Evolutionary conservation across 352 stramenopile genomes (phyloP).

Genomic region (Pythium myriotylum): DNA sequence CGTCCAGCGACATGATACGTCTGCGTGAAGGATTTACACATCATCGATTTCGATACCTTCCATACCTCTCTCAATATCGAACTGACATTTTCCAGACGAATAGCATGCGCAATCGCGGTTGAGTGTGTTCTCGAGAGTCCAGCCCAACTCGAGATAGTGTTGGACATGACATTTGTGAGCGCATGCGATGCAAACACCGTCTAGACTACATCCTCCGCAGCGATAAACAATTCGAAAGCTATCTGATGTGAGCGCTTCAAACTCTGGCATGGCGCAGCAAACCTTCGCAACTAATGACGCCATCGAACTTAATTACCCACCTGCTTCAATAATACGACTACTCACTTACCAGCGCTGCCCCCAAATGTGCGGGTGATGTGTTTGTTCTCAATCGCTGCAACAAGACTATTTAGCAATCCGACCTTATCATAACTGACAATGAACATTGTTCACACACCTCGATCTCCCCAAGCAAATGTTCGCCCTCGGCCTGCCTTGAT

Average conservation of each 20-base stretch:
- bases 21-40: slow-evolving; percentile 10
- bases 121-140: slow-evolving; percentile 58
- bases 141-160: slow-evolving; percentile 62
- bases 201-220: slow-evolving; percentile 55
- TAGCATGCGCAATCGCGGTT: slow-evolving; percentile 58
- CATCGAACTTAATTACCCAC: background rate
- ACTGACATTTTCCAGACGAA: slow-evolving; percentile 37
- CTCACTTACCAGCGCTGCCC: slow-evolving; percentile 39
- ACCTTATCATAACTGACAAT: background rate
- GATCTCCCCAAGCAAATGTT: slow-evolving; percentile 81
- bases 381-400: slow-evolving; percentile 26
- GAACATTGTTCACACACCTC: slow-evolving; percentile 38
- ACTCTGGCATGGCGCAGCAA: slow-evolving; percentile 52
- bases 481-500: slow-evolving; percentile 57
- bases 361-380: slow-evolving; percentile 37
- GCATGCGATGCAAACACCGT: slow-evolving; percentile 66
- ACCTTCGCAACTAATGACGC: slow-evolving; percentile 36
- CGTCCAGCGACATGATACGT: slow-evolving; percentile 8
- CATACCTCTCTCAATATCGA: slow-evolving; percentile 24
- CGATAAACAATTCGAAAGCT: slow-evolving; percentile 72
- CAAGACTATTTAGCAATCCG: background rate
- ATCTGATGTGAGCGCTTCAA: slow-evolving; percentile 70
- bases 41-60: slow-evolving; percentile 12
- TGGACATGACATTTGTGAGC: slow-evolving; percentile 64
- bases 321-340: background rate